Evolutionary conservation across 2,329 filamentous ascomycete species (phyloP), one percentile per base, ranked within the genome.

Genomic region (Pseudogymnoascus sp.): DNA sequence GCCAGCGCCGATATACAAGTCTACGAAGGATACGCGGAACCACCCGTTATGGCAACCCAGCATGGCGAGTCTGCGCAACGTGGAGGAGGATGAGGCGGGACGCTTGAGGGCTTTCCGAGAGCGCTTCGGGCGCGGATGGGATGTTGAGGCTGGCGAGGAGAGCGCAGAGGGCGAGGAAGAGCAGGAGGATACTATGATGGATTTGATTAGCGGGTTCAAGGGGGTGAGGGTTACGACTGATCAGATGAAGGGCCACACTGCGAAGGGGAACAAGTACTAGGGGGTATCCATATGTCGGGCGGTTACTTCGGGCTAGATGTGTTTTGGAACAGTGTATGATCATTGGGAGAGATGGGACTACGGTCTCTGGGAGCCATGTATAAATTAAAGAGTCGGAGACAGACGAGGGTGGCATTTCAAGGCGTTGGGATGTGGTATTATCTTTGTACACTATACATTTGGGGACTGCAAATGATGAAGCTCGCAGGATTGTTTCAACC

Each of bases 11-110:
- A 72, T 88, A 55, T 81, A 83, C 75, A 77, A 77, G 61, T 77
- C 77, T 61, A 76, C 76, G 62, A 95, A 95, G 75, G 94, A 99
- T 76, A 89, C 87, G 45, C 85, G 90, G 68, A 99, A 97, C 78
- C 86, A 89, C 69, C 78, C 89, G 2, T 75, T 96, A 59, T 99
- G 94, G 94, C 94, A 97, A 73, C 94, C 94, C 0, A 85, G 80
- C 61, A 86, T 88, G 66, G 84, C 85, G 74, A 87, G 88, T 63
- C 79, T 99, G 68, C 77, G 86, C 71, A 96, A 94, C 72, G 81
- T 96, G 61, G 94, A 99, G 76, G 85, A 95, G 64, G 94, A 99
- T 73, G 94, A 97, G 80, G 92, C 94, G 2, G 94, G 94, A 15
- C 84, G 88, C 70, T 76, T 99, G 69, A 88, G 86, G 58, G 88